Base-by-base conservation (phyloP, 2,329 filamentous ascomycete species). In the Clathrospora elynae region DNA sequence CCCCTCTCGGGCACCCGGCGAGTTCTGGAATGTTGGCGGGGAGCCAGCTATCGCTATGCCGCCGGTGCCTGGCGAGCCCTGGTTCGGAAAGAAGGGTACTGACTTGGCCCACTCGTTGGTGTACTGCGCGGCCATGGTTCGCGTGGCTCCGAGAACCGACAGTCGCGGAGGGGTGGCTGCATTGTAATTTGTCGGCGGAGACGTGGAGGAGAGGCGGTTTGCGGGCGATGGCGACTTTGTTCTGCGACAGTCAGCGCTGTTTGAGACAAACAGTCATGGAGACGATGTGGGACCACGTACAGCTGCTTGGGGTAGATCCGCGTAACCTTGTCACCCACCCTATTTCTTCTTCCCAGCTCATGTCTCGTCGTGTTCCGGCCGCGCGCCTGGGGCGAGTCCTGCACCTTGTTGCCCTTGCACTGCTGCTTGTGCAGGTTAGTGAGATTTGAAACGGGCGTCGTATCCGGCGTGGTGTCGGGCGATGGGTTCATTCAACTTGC, bases 91-190 rank as follows among this genome's bases (percentile, higher is more conserved):
- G 68, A 60, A 71, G 19, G 57, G 72, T 28, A 68, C 66, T 20
- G 65, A 73, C 68, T 72, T 74, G 42, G 74, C 71, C 74, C 74
- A 76, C 66, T 76, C 74, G 54, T 66, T 71, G 25, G 69, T 71
- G 52, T 71, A 70, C 20, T 71, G 68, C 9, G 66, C 61, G 26
- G 68, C 63, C 12, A 66, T 57, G 28, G 51, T 61, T 46, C 67
- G 64, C 25, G 66, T 69, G 51, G 67, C 65, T 46, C 67, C 66
- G 42, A 72, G 58, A 41, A 67, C 70, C 50, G 67, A 66, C 37
- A 71, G 57, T 24, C 71, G 62, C 12, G 70, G 68, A 12, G 70
- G 70, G 19, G 66, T 68, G 33, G 66, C 66, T 14, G 66, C 67
- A 66, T 70, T 67, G 51, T 69, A 68, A 36, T 57, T 46, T 29